A percentile compares a stretch with the other conserved stretches of the same genome.
These are phyloP conservation scores for Saksenaea oblongispora DNA, from an alignment of 371 early-diverging fungal species.

Conservation along the genomic window DNA sequence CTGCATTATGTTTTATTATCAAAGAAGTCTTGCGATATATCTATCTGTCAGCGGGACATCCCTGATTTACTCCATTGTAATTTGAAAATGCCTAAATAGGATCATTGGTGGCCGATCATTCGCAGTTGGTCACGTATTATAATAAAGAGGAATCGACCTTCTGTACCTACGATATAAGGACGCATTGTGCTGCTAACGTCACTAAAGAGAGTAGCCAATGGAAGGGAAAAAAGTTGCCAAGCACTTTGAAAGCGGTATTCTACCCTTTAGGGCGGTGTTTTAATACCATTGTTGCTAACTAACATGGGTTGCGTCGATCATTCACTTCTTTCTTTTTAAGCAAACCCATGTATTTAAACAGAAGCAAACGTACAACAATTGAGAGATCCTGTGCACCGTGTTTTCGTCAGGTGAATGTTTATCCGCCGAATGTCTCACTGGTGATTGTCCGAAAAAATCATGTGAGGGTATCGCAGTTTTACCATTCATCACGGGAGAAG, in stretches of 20 bases:
- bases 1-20: no score
- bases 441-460: neutral
- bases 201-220: neutral
- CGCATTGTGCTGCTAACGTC: neutral
- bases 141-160: neutral
- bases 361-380: neutral
- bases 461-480: neutral
- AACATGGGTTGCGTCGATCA: neutral
- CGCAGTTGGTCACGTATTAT: neutral
- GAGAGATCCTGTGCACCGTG: neutral
- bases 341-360: neutral
- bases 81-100: no score
- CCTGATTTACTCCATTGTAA: no score
- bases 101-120: neutral
- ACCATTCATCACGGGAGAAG: neutral
- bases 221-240: neutral
- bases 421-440: slow-evolving; percentile 2
- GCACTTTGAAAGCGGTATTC: neutral
- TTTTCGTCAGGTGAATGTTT: neutral
- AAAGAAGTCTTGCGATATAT: no score
- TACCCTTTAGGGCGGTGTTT: neutral
- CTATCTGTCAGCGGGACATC: no score
- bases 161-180: neutral
- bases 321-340: neutral
- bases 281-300: neutral